These are phyloP conservation scores for Sarocladium strictum DNA, from an alignment of 2,329 filamentous ascomycete genomes.

Conservation along the genomic window DNA sequence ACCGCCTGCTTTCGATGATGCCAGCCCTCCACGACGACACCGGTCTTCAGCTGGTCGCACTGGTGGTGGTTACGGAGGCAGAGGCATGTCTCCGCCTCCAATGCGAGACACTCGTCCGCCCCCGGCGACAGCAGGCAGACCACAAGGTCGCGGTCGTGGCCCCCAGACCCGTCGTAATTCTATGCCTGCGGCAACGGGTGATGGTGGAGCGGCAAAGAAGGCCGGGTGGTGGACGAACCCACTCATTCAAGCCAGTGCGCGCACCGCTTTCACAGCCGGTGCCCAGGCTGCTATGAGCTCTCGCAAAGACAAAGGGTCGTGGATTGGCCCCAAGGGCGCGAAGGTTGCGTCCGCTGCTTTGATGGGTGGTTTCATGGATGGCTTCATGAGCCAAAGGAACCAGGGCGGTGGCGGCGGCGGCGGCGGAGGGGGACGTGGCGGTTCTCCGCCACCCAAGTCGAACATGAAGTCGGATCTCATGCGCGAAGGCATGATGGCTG, in stretches of 20 bases:
- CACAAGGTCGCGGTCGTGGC: conserved; percentile 10
- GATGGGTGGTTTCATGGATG: conserved; percentile 42
- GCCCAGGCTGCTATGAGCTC: conserved; percentile 42
- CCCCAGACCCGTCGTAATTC: conserved; percentile 23
- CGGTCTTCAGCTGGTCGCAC: conserved; percentile 2
- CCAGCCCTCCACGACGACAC: conserved; percentile 6
- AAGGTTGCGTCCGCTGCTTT: conserved; percentile 43
- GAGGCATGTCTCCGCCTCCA: conserved; percentile 1
- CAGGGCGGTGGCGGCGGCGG: conserved; percentile 13
- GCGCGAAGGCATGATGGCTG: conserved; percentile 6
- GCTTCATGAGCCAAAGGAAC: conserved; percentile 33
- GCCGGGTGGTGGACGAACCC: conserved; percentile 31
- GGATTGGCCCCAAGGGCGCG: conserved; percentile 42
- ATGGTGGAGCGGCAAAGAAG: conserved; percentile 12
- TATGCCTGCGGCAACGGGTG: conserved; percentile 22
- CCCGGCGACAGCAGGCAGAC: conserved; percentile 19
- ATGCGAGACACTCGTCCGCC: background rate
- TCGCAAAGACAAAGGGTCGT: conserved; percentile 37
- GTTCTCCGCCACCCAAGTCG: background rate
- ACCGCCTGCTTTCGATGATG: conserved; percentile 8
- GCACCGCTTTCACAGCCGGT: conserved; percentile 41
- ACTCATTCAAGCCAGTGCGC: conserved; percentile 33
- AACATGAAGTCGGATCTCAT: conserved; percentile 9
- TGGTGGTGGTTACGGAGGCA: background rate
- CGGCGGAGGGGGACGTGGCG: background rate